phyloP scores from a whole-genome alignment of 805 yeast genomes.

The Sugiyamaella lignohabitans region DNA sequence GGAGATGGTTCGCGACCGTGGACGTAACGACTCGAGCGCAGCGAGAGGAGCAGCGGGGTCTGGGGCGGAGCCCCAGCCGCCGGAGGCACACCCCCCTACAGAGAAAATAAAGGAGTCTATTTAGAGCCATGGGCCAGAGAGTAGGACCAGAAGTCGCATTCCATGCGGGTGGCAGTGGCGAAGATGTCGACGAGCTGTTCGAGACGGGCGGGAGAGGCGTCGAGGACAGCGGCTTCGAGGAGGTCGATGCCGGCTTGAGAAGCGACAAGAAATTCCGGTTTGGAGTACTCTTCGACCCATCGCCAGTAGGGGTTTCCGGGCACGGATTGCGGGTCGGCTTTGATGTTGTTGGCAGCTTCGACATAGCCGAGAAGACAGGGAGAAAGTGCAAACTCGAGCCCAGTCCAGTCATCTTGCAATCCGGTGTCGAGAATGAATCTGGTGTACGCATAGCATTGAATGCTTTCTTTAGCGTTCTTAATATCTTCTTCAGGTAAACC shows the following conservation, averaged over 20 bases:
- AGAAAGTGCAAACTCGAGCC: conserved; percentile 59
- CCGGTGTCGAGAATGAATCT: conserved; percentile 53
- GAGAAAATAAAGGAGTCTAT: background rate
- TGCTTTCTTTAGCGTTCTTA: conserved; percentile 41
- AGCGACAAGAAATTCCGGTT: conserved; percentile 53
- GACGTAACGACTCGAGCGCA: background rate
- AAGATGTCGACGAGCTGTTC: conserved; percentile 52
- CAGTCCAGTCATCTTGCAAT: conserved; percentile 51
- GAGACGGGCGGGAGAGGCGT: conserved; percentile 40
- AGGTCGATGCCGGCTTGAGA: conserved; percentile 44
- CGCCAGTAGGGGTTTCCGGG: conserved; percentile 28
- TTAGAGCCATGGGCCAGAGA: conserved; percentile 12
- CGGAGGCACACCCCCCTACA: background rate
- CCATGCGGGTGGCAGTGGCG: conserved; percentile 52
- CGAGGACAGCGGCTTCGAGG: conserved; percentile 40
- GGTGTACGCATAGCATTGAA: conserved; percentile 56
- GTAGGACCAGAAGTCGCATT: conserved; percentile 59
- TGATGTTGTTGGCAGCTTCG: conserved; percentile 43
- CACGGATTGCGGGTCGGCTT: conserved; percentile 24
- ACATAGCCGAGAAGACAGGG: conserved; percentile 74
- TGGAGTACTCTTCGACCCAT: conserved; percentile 60
- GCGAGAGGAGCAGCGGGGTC: background rate
- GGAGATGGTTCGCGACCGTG: too few species aligned
- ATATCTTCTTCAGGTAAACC: conserved; percentile 40
- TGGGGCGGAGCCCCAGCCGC: background rate